Base-by-base conservation (phyloP, 2,329 filamentous ascomycete species). In the Paecilomyces formosus region DNA sequence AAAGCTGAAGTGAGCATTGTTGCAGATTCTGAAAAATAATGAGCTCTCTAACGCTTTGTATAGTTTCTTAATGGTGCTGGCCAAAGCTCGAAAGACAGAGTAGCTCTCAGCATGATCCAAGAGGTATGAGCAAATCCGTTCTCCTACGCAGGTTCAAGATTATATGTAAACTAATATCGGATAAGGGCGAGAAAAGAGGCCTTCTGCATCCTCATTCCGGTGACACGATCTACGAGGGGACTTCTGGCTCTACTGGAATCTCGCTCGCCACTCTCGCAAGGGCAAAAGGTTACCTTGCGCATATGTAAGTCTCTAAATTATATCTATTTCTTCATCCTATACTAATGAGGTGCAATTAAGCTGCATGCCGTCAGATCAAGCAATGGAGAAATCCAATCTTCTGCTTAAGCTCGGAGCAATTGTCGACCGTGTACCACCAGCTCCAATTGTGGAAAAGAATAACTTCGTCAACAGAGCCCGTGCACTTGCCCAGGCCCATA, bases 221-320 rank as follows among this genome's bases (percentile, higher is more conserved):
- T 61, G 94, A 99, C 73, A 95, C 90, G 51, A 92, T 99, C 68
- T 99, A 97, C 75, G 94, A 99, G 78, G 94, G 94, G 64, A 99
- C 94, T 1, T 92, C 96, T 15, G 94, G 94, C 60, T 96, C 90
- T 70, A 99, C 94, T 0, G 94, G 94, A 22, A 97, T 99, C 66
- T 97, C 92, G 15, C 82, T 99, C 9, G 94, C 94, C 2, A 90
- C 90, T 0, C 85, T 99, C 55, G 92, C 91, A 55, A 84, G 92
- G 65, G 92, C 94, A 22, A 84, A 87, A 73, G 94, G 94, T 33
- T 97, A 97, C 78, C 84, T 88, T 64, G 92, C 92, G 31, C 90
- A 97, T 75, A 97, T 99, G 82, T 85, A 76, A 64, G 79, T 61
- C 7, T 53, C 51, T 52, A 55, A 39, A 57, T 57, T 49, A 49